Evolutionary conservation across 371 early-diverging fungal species (phyloP), one percentile per base, ranked within the genome.

Genomic region (Apophysomyces ossiformis): DNA sequence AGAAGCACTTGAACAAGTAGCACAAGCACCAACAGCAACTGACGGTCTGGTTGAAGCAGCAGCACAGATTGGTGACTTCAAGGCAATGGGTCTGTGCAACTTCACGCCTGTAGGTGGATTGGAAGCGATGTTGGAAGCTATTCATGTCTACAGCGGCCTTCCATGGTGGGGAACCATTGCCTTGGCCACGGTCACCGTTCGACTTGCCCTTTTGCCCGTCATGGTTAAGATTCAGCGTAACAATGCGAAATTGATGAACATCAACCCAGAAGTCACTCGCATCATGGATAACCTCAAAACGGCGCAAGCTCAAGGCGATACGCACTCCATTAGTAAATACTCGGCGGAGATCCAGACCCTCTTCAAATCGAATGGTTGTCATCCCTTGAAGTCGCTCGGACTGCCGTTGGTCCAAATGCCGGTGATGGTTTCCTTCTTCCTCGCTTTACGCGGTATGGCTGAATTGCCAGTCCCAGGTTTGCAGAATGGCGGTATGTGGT

Each of bases 91-190:
- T 16, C 78, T 95, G 61, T 89, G 85, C 67, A 81, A 90, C 64
- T 87, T 79, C 60, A 85, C 93, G 5, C 96, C 96, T 26, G 91
- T 91, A 2, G 96, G 95, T 46, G 70, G 84, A 37, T 68, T 91
- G 46, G 91, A 97, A 73, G 81, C 83, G 1, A 67, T 88, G 26
- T 67, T 96, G 60, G 98, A 98, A 75, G 84, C 83, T 21, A 74
- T 93, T 43, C 88, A 95, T 71, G 91, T 96, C 7, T 78, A 82
- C 44, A 88, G 90, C 9, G 96, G 95, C 1, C 68, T 98, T 60
- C 96, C 97, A 9, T 98, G 98, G 98, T 96, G 93, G 92, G 94
- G 84, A 0, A 89, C 96, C 7, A 96, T 98, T 62, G 86, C 86
- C 2, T 77, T 76, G 4, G 78, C 90, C 0, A 96, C 95, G 0